Conservation (phyloP, 306 rosid species). For the Quercus glauca region DNA sequence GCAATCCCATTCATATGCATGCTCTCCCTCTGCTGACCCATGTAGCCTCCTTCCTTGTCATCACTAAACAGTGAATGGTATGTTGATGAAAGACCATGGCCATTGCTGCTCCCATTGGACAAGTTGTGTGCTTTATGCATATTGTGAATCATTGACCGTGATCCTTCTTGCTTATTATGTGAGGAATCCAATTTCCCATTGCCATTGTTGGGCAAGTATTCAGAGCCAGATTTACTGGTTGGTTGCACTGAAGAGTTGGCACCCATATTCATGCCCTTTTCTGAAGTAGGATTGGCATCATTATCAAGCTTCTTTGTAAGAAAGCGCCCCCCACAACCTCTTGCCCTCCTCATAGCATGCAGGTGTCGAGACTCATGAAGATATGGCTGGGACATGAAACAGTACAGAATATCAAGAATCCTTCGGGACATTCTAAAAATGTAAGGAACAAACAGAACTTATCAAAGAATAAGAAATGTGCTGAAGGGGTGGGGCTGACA, state of each 20-base stretch:
- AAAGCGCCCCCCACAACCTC: slow-evolving; percentile 90
- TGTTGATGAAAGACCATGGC: slow-evolving; percentile 30
- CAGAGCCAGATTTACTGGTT: slow-evolving; percentile 14
- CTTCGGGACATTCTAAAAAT: slow-evolving; percentile 5
- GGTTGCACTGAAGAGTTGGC: slow-evolving; percentile 29
- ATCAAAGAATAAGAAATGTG: no score
- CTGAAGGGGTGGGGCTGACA: no score
- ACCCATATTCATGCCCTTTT: slow-evolving; percentile 25
- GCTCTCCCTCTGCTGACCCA: slow-evolving; percentile 42
- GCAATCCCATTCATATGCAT: slow-evolving; percentile 43
- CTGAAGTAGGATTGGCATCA: slow-evolving; percentile 23
- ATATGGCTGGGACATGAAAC: slow-evolving; percentile 62
- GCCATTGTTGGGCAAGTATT: slow-evolving; percentile 12
- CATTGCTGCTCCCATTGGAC: slow-evolving; percentile 27
- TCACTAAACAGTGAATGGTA: slow-evolving; percentile 38
- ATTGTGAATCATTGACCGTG: slow-evolving; percentile 28
- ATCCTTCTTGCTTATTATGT: slow-evolving; percentile 25
- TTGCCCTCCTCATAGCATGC: slow-evolving; percentile 87
- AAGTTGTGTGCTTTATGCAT: slow-evolving; percentile 27
- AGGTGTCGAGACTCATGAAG: slow-evolving; percentile 87
- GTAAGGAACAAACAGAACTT: no score
- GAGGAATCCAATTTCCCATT: slow-evolving; percentile 36
- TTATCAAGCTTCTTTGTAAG: slow-evolving; percentile 57
- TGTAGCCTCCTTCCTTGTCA: slow-evolving; percentile 35
- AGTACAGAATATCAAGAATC: neutral